phyloP scores from a whole-genome alignment of 352 stramenopile species.

The Pythium phragmiticola region DNA sequence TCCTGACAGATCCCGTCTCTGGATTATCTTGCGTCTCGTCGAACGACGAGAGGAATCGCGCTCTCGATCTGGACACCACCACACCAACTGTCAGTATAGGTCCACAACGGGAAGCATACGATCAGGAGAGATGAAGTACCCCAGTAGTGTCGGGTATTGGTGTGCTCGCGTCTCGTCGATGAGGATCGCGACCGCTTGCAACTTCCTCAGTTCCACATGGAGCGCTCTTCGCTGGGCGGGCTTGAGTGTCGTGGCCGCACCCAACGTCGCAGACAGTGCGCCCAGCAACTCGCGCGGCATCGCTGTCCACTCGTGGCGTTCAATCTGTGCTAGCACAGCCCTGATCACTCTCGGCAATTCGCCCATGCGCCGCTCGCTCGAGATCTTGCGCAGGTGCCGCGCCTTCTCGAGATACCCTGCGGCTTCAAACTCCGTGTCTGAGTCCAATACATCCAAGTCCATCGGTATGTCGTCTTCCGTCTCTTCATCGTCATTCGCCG shows the following conservation, averaged over 20 bases:
- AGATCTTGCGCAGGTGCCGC: conserved; percentile 17
- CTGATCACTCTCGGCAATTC: conserved; percentile 15
- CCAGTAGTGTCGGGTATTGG: conserved; percentile 12
- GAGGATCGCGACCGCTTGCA: not conserved
- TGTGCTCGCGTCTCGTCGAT: conserved; percentile 11
- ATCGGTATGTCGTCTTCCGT: conserved; percentile 14
- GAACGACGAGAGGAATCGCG: conserved; percentile 18
- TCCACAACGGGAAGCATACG: not conserved
- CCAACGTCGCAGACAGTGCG: conserved; percentile 15
- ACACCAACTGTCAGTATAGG: not conserved
- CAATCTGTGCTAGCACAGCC: conserved; percentile 1
- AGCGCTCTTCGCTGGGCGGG: conserved; percentile 1
- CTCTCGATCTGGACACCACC: conserved; percentile 7
- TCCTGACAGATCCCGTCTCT: not conserved
- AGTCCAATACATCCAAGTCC: conserved; percentile 16
- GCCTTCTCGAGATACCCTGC: conserved; percentile 15
- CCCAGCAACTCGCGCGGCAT: conserved; percentile 18
- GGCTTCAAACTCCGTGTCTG: conserved; percentile 14
- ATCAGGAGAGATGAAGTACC: not conserved
- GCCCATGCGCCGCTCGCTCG: conserved; percentile 11
- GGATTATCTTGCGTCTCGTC: not conserved
- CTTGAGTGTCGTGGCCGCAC: conserved; percentile 15
- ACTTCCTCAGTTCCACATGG: not conserved
- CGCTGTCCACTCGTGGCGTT: conserved; percentile 2
- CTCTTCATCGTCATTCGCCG: not conserved